Evolutionary conservation across 257 asterid genomes (phyloP), one percentile per base, ranked within the genome.

Genomic region (Gentiana dahurica): DNA sequence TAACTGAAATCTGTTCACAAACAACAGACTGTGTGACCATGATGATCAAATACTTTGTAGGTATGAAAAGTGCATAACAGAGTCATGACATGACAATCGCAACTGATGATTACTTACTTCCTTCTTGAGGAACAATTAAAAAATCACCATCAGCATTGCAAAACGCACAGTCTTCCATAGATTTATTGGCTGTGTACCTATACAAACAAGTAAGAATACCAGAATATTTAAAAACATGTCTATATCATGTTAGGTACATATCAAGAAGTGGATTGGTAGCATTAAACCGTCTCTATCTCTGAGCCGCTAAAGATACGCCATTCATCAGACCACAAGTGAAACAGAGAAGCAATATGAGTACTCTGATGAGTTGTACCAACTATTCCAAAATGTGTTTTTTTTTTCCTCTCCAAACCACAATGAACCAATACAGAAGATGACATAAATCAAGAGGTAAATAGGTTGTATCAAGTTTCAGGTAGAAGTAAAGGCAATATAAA

Each of bases 131-230:
- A 76, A 91, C 98, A 70, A 91, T 77, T 75, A 91, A 57, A 79
- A 87, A 83, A 76, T 85, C 98, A 8, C 98, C 98, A 72, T 91
- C 98, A 39, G 98, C 98, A 78, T 81, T 87, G 68, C 97, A 91
- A 73, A 91, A 85, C 13, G 98, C 95, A 71, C 76, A 91, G 62
- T 83, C 76, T 13, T 81, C 95, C 98, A 91, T 91, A 37, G 95
- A 81, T 73, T 78, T 83, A 79, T 91, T 85, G 44, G 98, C 95
- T 53, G 87, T 24, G 49, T 87, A 91, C 94, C 97, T 87, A 65
- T 63, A 78, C 58, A 62, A 39, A 54, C 24, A 52, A 43, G 53
- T 54, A 57, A 32, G 65, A 57, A 57, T 43, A 53, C 8, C 34
- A 56, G 15, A 4, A 34, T 35, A 24, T 12, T 24, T 24, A 24